Evolutionary conservation across 176 grass and related monocot genomes (phyloP).

Genomic region (Panicum miliaceum): DNA sequence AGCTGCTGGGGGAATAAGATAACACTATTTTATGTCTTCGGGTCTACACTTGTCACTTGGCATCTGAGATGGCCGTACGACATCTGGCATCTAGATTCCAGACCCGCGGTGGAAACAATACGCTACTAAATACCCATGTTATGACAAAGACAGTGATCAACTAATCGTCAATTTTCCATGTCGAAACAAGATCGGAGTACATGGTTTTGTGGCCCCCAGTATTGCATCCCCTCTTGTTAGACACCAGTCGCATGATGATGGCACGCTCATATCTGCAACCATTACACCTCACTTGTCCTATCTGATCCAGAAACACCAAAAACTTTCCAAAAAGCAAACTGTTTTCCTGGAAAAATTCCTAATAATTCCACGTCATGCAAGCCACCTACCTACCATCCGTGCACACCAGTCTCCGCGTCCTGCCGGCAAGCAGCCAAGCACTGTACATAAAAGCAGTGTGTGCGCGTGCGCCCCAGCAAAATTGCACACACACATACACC

Average conservation of each 20-base stretch:
- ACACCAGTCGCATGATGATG: neutral
- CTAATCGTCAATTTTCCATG: constrained; percentile 1
- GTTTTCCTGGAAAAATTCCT: neutral
- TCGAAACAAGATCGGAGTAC: neutral
- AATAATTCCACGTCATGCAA: constrained; percentile 32
- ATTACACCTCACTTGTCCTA: neutral
- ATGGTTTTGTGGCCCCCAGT: constrained; percentile 39
- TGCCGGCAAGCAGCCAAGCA: neutral
- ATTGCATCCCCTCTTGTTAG: neutral
- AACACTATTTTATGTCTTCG: neutral
- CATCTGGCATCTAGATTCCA: constrained; percentile 3
- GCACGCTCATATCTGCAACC: neutral
- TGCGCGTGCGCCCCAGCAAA: neutral
- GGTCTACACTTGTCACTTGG: neutral
- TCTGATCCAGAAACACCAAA: neutral
- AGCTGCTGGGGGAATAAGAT: neutral
- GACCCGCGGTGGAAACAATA: neutral
- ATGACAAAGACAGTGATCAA: neutral
- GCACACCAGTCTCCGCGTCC: neutral
- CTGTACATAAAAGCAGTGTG: neutral
- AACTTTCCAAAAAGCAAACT: neutral
- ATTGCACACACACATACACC: neutral
- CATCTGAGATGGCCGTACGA: neutral
- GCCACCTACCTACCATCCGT: no score
- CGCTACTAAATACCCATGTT: neutral